These are phyloP conservation scores for Carex myosuroides DNA, from an alignment of 176 grass and related monocot species.

Conservation along the genomic window DNA sequence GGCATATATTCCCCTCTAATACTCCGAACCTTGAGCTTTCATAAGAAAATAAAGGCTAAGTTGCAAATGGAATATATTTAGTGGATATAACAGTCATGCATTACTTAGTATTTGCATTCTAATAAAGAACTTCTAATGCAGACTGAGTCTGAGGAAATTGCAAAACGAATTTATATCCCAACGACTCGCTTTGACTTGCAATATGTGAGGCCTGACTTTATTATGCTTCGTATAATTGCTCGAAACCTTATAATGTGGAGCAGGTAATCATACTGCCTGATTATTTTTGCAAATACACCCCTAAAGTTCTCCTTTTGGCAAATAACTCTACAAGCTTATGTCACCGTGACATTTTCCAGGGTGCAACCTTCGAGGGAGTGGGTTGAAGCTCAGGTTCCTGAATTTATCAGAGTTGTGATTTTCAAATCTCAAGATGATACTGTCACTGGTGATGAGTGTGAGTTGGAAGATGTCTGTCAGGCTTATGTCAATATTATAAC, in stretches of 20 bases:
- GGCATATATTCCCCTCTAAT: background rate
- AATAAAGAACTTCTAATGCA: slow-evolving; percentile 34
- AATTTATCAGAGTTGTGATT: slow-evolving; percentile 58
- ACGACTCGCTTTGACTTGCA: slow-evolving; percentile 79
- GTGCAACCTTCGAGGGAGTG: slow-evolving; percentile 69
- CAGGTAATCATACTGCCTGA: slow-evolving; percentile 43
- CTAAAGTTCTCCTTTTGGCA: background rate
- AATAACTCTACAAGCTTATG: background rate
- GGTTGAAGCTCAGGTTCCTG: slow-evolving; percentile 82
- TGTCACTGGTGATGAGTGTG: slow-evolving; percentile 55
- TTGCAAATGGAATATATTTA: background rate
- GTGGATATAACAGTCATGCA: background rate
- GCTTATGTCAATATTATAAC: slow-evolving; percentile 94
- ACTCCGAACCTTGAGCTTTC: background rate
- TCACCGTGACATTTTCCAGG: slow-evolving; percentile 31
- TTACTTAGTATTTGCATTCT: slow-evolving; percentile 13
- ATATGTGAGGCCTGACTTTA: slow-evolving; percentile 95
- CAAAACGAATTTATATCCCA: slow-evolving; percentile 63
- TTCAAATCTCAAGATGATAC: slow-evolving; percentile 43
- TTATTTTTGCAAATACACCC: background rate
- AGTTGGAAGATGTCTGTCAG: slow-evolving; percentile 76
- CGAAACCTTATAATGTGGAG: slow-evolving; percentile 91
- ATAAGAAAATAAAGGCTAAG: background rate
- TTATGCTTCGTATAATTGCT: slow-evolving; percentile 88
- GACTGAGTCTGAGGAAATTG: slow-evolving; percentile 78